A percentile compares a stretch with the other conserved stretches of the same genome.
Conservation (phyloP, 129 eudicot genomes). For the Cynara cardunculus region DNA sequence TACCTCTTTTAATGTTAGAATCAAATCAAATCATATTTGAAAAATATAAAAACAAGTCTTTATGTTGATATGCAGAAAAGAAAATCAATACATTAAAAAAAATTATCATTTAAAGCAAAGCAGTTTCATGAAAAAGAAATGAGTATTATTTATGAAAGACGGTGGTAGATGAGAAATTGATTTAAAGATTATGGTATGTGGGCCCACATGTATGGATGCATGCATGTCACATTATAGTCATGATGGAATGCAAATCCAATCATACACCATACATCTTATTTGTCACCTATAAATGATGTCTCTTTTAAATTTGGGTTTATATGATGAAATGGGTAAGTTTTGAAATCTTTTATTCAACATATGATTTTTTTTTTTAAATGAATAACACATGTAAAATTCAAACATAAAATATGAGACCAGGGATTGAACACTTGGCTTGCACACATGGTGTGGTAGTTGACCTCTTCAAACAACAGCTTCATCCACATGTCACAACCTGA, state of each 20-base stretch:
- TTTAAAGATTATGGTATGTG: background rate
- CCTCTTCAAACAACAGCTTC: constrained; percentile 16
- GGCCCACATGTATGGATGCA: background rate
- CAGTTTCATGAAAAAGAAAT: background rate
- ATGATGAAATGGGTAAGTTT: background rate
- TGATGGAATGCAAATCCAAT: background rate
- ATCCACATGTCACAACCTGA: constrained; percentile 18
- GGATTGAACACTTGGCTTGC: constrained; percentile 2
- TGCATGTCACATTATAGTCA: constrained; percentile 7
- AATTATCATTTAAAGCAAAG: background rate
- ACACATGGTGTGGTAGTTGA: constrained; percentile 37
- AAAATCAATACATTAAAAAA: no score
- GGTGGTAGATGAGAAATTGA: background rate
- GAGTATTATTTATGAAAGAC: background rate
- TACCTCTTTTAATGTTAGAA: no score
- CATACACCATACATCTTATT: background rate
- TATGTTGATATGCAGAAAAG: no score
- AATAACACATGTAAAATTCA: background rate
- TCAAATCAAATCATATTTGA: no score
- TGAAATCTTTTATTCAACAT: no score
- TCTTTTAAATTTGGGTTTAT: background rate
- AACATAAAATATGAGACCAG: background rate
- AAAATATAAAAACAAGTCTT: no score
- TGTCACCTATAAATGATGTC: background rate
- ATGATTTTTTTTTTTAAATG: no score